A percentile compares a stretch with the other conserved stretches of the same genome.
phyloP scores from a whole-genome alignment of 1,284 basidiomycete species.

The Pascua sp. region DNA sequence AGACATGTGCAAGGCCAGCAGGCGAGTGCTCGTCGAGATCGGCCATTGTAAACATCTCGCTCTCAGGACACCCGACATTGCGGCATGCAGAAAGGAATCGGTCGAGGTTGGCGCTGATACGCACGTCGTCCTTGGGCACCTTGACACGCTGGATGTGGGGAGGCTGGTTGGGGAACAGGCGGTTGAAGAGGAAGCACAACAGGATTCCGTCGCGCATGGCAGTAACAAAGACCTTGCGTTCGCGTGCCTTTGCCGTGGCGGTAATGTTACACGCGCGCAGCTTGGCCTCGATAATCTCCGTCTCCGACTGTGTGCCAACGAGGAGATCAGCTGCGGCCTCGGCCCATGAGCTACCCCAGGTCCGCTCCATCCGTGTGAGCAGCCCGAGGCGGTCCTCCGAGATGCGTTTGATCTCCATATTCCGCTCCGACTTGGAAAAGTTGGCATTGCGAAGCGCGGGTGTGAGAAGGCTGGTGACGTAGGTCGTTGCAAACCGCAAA shows the following conservation, averaged over 20 bases:
- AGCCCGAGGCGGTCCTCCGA: constrained; percentile 64
- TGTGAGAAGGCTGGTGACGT: constrained; percentile 37
- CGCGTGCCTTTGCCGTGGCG: constrained; percentile 64
- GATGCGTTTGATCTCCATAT: constrained; percentile 52
- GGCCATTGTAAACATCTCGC: constrained; percentile 31
- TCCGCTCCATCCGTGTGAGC: constrained; percentile 63
- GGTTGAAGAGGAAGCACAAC: constrained; percentile 61
- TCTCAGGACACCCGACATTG: constrained; percentile 24
- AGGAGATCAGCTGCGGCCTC: constrained; percentile 24
- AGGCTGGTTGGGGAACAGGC: constrained; percentile 34
- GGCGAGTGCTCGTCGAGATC: constrained; percentile 34
- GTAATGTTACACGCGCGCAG: constrained; percentile 52
- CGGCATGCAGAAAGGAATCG: constrained; percentile 40
- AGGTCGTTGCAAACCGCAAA: constrained; percentile 40
- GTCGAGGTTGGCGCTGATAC: constrained; percentile 33
- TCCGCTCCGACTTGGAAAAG: constrained; percentile 29
- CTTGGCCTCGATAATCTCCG: constrained; percentile 44
- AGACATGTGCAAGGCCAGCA: constrained; percentile 30
- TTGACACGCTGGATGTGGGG: constrained; percentile 36
- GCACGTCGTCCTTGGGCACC: constrained; percentile 34
- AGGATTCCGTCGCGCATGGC: constrained; percentile 76
- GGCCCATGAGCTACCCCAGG: constrained; percentile 62
- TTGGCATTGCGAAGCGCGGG: constrained; percentile 28
- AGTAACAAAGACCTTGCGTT: constrained; percentile 65
- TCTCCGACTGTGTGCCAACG: constrained; percentile 14